Base-by-base conservation (phyloP, 2,329 filamentous ascomycete species). In the Sporothrix protearum region DNA sequence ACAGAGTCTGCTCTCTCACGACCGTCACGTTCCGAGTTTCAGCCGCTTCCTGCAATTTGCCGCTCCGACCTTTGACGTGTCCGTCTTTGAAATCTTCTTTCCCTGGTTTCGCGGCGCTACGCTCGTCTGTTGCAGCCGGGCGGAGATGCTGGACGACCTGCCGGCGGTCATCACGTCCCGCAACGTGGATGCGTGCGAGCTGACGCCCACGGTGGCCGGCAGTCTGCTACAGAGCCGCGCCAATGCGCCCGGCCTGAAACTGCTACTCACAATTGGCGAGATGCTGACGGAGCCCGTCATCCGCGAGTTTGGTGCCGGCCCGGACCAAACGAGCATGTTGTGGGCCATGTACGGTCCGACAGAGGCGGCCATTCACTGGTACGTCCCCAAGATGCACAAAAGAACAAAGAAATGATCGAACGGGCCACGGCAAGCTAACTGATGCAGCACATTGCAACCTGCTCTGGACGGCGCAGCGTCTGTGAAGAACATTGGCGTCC, bases 261-360 rank as follows among this genome's bases (percentile, higher is more conserved):
- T 94, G 0, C 83, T 97, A 0, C 81, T 97, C 30, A 97, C 94
- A 0, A 97, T 97, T 75, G 94, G 94, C 6, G 94, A 97, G 80
- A 97, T 97, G 94, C 86, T 97, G 47, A 97, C 92, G 3, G 84
- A 86, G 55, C 86, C 88, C 9, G 90, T 97, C 1, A 85, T 97
- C 28, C 82, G 87, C 47, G 93, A 96, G 77, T 97, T 96, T 83
- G 93, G 93, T 6, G 88, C 88, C 2, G 81, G 83, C 10, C 77
- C 79, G 0, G 77, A 77, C 0, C 81, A 80, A 8, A 78, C 82
- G 1, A 90, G 91, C 75, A 89, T 97, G 57, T 84, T 97, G 0
- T 94, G 93, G 86, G 94, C 90, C 45, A 97, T 97, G 93, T 97
- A 97, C 78, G 94, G 94, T 0, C 94, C 94, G 1, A 97, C 94